Base-by-base conservation (phyloP, 1,284 basidiomycete species). In the Apiotrichum laibachii region DNA sequence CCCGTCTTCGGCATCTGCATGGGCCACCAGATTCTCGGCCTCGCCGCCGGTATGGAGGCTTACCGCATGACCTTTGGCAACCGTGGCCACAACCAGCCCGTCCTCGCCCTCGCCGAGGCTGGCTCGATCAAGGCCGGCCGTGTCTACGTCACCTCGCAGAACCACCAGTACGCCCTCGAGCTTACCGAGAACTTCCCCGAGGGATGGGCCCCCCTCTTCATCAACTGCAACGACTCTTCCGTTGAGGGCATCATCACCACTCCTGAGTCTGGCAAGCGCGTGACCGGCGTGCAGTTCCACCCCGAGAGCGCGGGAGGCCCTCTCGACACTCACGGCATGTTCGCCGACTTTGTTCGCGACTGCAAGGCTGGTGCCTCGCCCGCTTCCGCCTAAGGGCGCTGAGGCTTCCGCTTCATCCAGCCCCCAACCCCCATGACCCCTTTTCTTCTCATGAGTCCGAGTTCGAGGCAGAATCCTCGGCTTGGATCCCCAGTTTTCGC, bases 1-100 rank as follows among this genome's bases (percentile, higher is more conserved):
- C 95, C 95, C 22, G 84, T 99, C 54, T 99, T 99, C 71, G 96
- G 95, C 60, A 96, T 99, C 72, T 99, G 95, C 81, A 99, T 99
- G 96, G 96, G 93, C 50, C 91, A 96, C 76, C 93, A 96, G 78
- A 85, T 99, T 68, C 90, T 99, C 68, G 95, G 96, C 51, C 89
- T 99, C 81, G 95, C 95, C 18, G 94, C 93, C 21, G 96, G 96
- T 46, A 80, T 98, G 62, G 92, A 97, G 71, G 92, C 94, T 9
- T 98, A 98, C 74, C 75, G 83, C 54, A 84, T 84, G 82, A 81
- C 81, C 47, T 98, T 98, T 72, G 94, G 95, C 33, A 98, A 99
- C 79, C 89, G 95, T 70, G 95, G 95, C n/a, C 96, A 99, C 80
- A 99, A 99, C 77, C 95, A 99, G 78, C 95, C 95, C 44, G 95